Evolutionary conservation across 176 grass and related monocot species (phyloP).

Genomic region (Chloris gayana): DNA sequence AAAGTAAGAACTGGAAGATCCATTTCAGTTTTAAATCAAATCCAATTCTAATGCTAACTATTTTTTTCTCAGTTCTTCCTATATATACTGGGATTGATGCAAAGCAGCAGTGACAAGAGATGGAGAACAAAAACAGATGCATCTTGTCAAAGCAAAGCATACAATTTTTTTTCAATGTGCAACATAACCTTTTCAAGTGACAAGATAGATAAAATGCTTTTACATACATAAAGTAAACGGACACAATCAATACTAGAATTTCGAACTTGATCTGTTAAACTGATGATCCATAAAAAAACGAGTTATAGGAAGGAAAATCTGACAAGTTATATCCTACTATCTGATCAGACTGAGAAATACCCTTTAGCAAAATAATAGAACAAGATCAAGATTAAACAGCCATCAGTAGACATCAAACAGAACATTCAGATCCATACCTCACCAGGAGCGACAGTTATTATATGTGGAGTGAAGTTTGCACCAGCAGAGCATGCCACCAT

Average conservation of each 20-base stretch:
- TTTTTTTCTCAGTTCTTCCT: neutral
- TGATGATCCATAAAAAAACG: slow-evolving; percentile 1
- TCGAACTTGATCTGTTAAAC: neutral
- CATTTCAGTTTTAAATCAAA: neutral
- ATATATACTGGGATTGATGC: neutral
- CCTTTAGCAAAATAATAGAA: neutral
- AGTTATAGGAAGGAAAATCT: neutral
- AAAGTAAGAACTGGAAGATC: neutral
- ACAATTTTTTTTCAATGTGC: neutral
- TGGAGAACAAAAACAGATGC: neutral
- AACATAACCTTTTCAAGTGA: neutral
- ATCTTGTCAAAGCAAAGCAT: slow-evolving; percentile 12
- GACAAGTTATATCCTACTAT: neutral
- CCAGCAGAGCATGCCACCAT: slow-evolving; percentile 83
- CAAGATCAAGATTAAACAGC: neutral
- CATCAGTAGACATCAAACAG: neutral
- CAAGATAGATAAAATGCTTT: neutral
- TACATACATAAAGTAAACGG: slow-evolving; percentile 12
- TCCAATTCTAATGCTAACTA: too few species aligned
- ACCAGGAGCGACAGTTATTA: slow-evolving; percentile 87
- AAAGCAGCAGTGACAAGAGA: neutral
- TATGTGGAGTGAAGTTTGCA: slow-evolving; percentile 87
- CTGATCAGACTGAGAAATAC: neutral
- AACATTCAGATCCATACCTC: slow-evolving; percentile 60
- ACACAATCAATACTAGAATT: neutral